Conservation (phyloP, 2,329 filamentous ascomycete genomes). For the Aspergillus melleus region DNA sequence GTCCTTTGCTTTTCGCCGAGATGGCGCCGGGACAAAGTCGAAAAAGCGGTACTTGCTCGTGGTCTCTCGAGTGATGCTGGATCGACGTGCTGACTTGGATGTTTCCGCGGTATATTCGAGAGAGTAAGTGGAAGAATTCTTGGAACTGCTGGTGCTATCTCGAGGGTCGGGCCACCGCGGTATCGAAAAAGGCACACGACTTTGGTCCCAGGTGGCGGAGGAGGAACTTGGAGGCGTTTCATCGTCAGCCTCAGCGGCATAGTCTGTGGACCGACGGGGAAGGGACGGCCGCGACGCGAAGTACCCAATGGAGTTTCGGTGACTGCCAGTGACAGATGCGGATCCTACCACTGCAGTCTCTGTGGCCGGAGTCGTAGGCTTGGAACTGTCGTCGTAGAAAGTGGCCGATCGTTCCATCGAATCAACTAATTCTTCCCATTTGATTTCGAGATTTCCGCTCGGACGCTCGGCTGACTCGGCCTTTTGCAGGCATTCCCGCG, state of each 20-base stretch:
- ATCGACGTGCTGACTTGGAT: slow-evolving; percentile 35
- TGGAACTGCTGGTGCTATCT: slow-evolving; percentile 45
- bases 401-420: slow-evolving; percentile 47
- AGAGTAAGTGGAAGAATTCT: slow-evolving; percentile 49
- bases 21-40: slow-evolving; percentile 44
- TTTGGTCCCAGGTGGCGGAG: slow-evolving; percentile 45
- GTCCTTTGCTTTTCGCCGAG: slow-evolving; percentile 43
- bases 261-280: slow-evolving; percentile 41
- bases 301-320: slow-evolving; percentile 44
- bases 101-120: slow-evolving; percentile 39
- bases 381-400: slow-evolving; percentile 42
- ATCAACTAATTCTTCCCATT: slow-evolving; percentile 52
- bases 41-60: slow-evolving; percentile 46
- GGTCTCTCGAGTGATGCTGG: slow-evolving; percentile 40
- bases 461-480: slow-evolving; percentile 52
- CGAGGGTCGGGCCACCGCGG: slow-evolving; percentile 43
- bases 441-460: slow-evolving; percentile 46
- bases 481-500: slow-evolving; percentile 46
- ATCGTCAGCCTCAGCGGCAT: slow-evolving; percentile 39
- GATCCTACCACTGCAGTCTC: slow-evolving; percentile 33
- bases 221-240: slow-evolving; percentile 48
- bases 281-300: slow-evolving; percentile 40
- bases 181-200: slow-evolving; percentile 41
- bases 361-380: slow-evolving; percentile 37
- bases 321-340: slow-evolving; percentile 32